phyloP scores from a whole-genome alignment of 2,329 filamentous ascomycete genomes.

The Colletotrichum eleusines region DNA sequence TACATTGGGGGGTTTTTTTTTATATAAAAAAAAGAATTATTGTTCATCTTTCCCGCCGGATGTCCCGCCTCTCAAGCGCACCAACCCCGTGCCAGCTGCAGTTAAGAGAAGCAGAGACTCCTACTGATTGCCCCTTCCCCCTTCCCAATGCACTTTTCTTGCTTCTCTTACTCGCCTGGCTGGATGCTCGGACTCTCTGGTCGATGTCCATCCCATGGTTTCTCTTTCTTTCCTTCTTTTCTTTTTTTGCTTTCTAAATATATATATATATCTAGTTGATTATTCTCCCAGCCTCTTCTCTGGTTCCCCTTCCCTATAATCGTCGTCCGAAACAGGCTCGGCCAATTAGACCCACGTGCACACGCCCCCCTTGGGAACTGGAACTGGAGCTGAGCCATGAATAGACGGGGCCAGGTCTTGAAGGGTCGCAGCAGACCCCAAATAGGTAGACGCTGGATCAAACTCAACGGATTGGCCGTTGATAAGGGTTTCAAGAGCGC shows the following conservation, averaged over 20 bases:
- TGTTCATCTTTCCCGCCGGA: not conserved
- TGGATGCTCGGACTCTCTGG: not conserved
- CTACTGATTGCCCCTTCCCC: not conserved
- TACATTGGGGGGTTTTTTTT: not conserved
- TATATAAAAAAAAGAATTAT: too few relatives aligned
- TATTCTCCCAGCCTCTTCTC: not conserved
- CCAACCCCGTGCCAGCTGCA: constrained; percentile 31
- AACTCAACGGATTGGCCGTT: constrained; percentile 11
- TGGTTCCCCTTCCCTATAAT: constrained; percentile 9
- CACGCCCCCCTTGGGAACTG: constrained; percentile 3
- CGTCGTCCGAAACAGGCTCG: constrained; percentile 5
- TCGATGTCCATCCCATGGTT: constrained; percentile 39
- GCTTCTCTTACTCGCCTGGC: not conserved
- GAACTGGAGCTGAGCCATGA: constrained; percentile 2
- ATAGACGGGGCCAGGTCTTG: constrained; percentile 14
- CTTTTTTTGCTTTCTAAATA: constrained; percentile 5
- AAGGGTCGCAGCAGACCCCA: constrained; percentile 8
- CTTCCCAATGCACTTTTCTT: not conserved
- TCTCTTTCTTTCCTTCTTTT: constrained; percentile 22
- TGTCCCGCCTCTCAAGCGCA: constrained; percentile 34
- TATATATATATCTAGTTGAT: too few relatives aligned
- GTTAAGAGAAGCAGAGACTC: constrained; percentile 2
- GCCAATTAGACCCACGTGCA: constrained; percentile 48
- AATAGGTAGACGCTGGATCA: constrained; percentile 2
- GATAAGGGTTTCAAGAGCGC: constrained; percentile 32